Evolutionary conservation across 2,329 filamentous ascomycete genomes (phyloP), one percentile per base, ranked within the genome.

Genomic region (Arthrobotrys sphaeroides): DNA sequence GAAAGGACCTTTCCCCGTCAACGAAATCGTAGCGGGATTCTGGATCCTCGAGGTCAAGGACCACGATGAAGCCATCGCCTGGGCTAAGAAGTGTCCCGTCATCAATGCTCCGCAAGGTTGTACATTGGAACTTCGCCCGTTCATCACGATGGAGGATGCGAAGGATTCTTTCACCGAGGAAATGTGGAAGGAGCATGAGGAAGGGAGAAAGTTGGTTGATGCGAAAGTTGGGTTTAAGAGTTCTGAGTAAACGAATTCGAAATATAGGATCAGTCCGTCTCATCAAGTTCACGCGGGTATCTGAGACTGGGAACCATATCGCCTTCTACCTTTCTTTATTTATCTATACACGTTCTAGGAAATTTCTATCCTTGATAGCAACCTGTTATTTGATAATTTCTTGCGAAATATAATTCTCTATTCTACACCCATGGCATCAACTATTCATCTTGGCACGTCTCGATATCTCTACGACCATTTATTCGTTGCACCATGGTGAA

Each of bases 31-130:
- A 22, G 45, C 42, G 7, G 70, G 70, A 6, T 74, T 74, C 20
- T 74, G 70, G 70, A 74, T 74, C 31, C 45, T 74, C 3, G 62
- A 74, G 20, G 64, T 66, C 16, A 68, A 74, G 18, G 42, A 60
- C 33, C 43, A 74, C 24, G 70, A 74, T 13, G 70, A 74, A 42
- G 70, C 70, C 9, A 16, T 74, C n/a, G 22, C 26, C 7, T 74
- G 70, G 70, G 70, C 70, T 24, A 64, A 68, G 38, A 62, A 64
- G 16, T 68, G 62, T 49, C 70, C 70, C 1, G 57, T 68, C 20
- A 12, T n/a, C 5, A 57, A 62, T 62, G 55, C 70, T 5, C 70
- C 70, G 3, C 18, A 49, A 2, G 62, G 55, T 10, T 67, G 70
- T 51, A 57, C 45, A 0, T 31, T 74, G 4, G 70, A 74, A 20